phyloP scores from a whole-genome alignment of 2,329 filamentous ascomycete species.

The Neonectria ditissima region DNA sequence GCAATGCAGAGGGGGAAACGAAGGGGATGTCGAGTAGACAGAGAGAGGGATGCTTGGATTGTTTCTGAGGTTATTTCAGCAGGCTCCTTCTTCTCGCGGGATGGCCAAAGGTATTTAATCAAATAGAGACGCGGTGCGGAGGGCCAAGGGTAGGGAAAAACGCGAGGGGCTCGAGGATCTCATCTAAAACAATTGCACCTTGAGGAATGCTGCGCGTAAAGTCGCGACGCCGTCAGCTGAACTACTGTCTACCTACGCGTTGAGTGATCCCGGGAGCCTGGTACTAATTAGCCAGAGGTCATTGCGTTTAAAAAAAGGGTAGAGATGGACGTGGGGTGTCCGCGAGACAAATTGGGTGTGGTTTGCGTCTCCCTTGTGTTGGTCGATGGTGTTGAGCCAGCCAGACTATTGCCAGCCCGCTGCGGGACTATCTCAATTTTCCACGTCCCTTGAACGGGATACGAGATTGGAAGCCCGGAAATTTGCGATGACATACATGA shows the following conservation, averaged over 20 bases:
- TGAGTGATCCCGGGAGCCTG: neutral
- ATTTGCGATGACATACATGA: neutral
- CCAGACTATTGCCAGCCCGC: neutral
- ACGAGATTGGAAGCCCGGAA: neutral
- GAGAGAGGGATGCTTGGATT: constrained; percentile 3
- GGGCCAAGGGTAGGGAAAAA: constrained; percentile 22
- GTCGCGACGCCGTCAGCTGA: constrained; percentile 8
- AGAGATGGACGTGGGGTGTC: neutral
- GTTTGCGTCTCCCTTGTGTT: constrained; percentile 1
- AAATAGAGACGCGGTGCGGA: constrained; percentile 11
- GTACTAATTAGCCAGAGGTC: neutral
- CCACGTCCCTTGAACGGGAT: neutral
- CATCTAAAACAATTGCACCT: constrained; percentile 22
- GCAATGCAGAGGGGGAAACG: neutral
- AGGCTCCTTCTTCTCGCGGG: neutral
- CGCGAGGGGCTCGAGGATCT: constrained; percentile 16
- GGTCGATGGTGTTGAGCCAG: neutral
- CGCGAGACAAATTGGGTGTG: neutral
- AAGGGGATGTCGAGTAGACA: neutral
- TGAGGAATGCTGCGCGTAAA: constrained; percentile 28
- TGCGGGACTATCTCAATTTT: neutral
- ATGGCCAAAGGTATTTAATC: constrained; percentile 4
- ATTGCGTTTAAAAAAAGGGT: neutral
- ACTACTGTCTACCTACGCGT: neutral
- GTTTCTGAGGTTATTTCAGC: neutral